Evolutionary conservation across 2,329 filamentous ascomycete species (phyloP).

Genomic region (Metarhizium rileyi): DNA sequence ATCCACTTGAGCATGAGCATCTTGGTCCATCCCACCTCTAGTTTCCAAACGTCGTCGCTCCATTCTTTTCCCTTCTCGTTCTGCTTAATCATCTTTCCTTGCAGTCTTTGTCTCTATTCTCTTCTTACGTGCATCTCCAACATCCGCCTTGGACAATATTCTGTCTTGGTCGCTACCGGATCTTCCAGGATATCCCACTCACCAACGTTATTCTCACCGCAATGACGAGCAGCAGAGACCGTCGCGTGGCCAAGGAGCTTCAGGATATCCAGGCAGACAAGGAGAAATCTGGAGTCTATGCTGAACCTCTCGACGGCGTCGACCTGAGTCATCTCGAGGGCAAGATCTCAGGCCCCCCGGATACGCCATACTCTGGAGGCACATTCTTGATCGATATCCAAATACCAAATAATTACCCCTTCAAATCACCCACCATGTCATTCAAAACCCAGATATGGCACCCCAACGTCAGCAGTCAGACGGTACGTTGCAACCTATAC

Average conservation of each 20-base stretch:
- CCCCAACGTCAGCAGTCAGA: slow-evolving; percentile 90
- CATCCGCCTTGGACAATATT: background rate
- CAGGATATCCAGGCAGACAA: slow-evolving; percentile 63
- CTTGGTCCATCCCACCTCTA: too few species aligned
- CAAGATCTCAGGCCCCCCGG: slow-evolving; percentile 75
- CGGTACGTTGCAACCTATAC: slow-evolving; percentile 45
- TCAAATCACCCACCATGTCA: slow-evolving; percentile 82
- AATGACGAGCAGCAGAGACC: slow-evolving; percentile 43
- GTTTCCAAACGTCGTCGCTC: background rate
- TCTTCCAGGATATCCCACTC: background rate
- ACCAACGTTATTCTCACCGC: slow-evolving; percentile 4
- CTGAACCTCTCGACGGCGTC: slow-evolving; percentile 51
- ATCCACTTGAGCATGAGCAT: too few species aligned
- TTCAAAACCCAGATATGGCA: slow-evolving; percentile 96
- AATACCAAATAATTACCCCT: slow-evolving; percentile 85
- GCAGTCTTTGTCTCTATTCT: background rate
- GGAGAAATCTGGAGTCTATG: slow-evolving; percentile 64
- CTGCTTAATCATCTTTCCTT: background rate
- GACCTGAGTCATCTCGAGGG: slow-evolving; percentile 78
- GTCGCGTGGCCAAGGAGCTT: slow-evolving; percentile 66
- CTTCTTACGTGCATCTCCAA: background rate
- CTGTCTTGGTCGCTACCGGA: background rate
- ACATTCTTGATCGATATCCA: slow-evolving; percentile 74
- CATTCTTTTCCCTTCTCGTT: background rate
- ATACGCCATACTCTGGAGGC: slow-evolving; percentile 87